Evolutionary conservation across 1,284 basidiomycete species (phyloP), one percentile per base, ranked within the genome.

Genomic region (Ganoderma leucocontextum): DNA sequence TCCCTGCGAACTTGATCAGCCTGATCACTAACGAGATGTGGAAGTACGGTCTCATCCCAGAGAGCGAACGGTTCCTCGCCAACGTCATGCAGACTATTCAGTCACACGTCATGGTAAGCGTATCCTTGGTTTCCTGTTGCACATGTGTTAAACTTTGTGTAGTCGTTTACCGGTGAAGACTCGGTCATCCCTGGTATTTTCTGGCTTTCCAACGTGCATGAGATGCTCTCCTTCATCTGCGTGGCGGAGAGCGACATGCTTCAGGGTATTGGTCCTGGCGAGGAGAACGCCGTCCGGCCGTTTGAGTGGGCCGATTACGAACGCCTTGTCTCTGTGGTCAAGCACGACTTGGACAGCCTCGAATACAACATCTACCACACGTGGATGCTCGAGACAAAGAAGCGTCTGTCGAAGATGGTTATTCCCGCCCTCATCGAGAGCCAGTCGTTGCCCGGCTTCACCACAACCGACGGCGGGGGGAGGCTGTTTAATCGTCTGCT

Each of bases 291-390:
- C 36, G 93, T 95, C 10, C 91, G 96, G 57, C 90, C 95, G 58
- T 97, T 99, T 79, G 95, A 99, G 79, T 99, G 97, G 96, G 91
- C 93, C 70, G 95, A 97, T 78, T 99, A 99, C 79, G 97, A 99
- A 81, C 91, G 95, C 36, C 87, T 99, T 33, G 96, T 99, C 22
- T 94, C 94, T 22, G 95, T 99, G 72, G 98, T 99, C 80, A 99
- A 99, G 82, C 97, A 99, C 78, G 98, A 99, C 80, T 88, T 99
- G 58, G 98, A 99, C 82, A 97, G 95, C 73, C 85, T 99, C 76
- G 97, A 99, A 83, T 99, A 99, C 85, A 99, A 99, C 85, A 98
- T 99, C 81, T 99, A 99, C 80, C 97, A 99, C 81, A 99, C 97
- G 0, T 98, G 96, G 95, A 99, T 99, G 95, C 86, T 95, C 70